These are phyloP conservation scores for Rosa chinensis DNA, from an alignment of 306 rosid species.

Conservation along the genomic window DNA sequence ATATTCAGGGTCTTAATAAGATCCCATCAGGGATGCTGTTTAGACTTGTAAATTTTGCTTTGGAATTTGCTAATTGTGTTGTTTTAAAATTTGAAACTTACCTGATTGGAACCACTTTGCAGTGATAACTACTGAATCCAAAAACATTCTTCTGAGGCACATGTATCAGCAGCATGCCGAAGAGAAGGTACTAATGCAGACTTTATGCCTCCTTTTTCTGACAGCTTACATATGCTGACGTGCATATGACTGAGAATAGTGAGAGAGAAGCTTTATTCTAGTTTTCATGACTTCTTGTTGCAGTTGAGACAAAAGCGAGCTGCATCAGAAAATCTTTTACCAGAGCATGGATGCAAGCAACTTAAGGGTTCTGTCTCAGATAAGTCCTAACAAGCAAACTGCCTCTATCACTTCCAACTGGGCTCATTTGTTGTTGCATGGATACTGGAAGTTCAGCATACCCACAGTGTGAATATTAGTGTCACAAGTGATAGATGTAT, in stretches of 20 bases:
- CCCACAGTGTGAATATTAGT: slow-evolving; percentile 25
- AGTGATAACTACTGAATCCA: slow-evolving; percentile 80
- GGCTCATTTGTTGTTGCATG: not conserved
- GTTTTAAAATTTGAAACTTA: slow-evolving; percentile 14
- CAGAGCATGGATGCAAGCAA: slow-evolving; percentile 74
- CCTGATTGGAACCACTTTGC: slow-evolving; percentile 31
- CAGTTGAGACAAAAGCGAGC: slow-evolving; percentile 82
- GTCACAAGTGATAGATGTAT: not conserved
- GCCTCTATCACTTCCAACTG: not conserved
- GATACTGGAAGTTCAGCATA: not conserved
- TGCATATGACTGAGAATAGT: not conserved
- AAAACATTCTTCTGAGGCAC: slow-evolving; percentile 76
- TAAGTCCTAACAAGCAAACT: slow-evolving; percentile 23
- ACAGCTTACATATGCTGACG: not conserved
- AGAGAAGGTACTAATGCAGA: slow-evolving; percentile 41
- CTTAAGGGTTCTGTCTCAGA: slow-evolving; percentile 47
- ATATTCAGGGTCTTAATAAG: not conserved
- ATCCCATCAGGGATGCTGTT: not conserved
- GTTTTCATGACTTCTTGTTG: slow-evolving; percentile 34
- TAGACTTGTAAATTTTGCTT: not conserved
- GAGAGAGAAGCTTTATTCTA: not conserved
- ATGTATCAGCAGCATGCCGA: slow-evolving; percentile 72
- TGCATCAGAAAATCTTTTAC: slow-evolving; percentile 65
- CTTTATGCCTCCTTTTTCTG: not conserved
- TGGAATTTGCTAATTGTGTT: not conserved